Evolutionary conservation across 2,329 filamentous ascomycete genomes (phyloP).

Genomic region (Exutisphaerella laricina): DNA sequence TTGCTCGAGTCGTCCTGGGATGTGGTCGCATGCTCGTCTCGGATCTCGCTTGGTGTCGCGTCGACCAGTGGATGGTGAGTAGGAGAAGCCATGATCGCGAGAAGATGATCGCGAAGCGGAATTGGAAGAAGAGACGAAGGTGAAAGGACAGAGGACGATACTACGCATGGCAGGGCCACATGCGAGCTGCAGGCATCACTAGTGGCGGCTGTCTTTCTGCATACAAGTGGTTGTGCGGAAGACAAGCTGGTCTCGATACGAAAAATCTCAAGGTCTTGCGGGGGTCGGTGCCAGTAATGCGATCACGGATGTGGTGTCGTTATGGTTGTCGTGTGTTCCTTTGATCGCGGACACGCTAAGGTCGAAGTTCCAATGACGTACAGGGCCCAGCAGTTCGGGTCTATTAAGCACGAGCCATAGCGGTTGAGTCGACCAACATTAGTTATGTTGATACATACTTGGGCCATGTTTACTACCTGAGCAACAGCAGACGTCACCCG

Average conservation of each 20-base stretch:
- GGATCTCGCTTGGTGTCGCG: too few species aligned
- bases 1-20: too few species aligned
- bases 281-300: background rate
- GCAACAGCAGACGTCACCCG: too few species aligned
- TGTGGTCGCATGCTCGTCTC: too few species aligned
- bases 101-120: too few species aligned
- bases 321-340: background rate
- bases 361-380: background rate
- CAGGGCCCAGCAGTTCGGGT: background rate
- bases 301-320: background rate
- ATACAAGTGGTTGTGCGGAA: background rate
- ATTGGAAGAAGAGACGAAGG: too few species aligned
- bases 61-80: background rate
- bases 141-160: background rate
- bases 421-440: background rate
- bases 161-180: background rate
- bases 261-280: too few species aligned
- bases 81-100: slow-evolving; percentile 7
- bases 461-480: slow-evolving; percentile 3
- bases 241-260: background rate
- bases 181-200: background rate
- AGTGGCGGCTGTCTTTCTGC: background rate
- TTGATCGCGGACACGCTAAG: background rate
- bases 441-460: too few species aligned
- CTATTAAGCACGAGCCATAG: background rate